Evolutionary conservation across 768 basidiomycete genomes (phyloP).

Genomic region (Leccinum incarnatum): DNA sequence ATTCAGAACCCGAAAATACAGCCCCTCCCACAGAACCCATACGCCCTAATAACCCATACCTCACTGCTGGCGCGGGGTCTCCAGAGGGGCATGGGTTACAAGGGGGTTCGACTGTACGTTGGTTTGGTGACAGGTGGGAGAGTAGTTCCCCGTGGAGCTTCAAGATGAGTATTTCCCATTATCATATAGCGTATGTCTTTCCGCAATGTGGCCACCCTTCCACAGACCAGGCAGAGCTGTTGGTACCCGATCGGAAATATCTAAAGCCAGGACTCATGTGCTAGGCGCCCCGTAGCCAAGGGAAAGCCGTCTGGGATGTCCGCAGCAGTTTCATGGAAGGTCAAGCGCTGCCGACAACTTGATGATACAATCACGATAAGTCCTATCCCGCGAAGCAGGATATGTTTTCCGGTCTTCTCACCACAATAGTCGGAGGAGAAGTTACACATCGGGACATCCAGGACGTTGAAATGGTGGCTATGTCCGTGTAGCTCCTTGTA

Average conservation of each 20-base stretch:
- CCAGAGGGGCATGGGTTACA: no score
- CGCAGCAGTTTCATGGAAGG: not conserved
- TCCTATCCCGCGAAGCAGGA: not conserved
- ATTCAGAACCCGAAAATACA: no score
- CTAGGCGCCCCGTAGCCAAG: not conserved
- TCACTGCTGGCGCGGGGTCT: no score
- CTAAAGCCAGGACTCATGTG: not conserved
- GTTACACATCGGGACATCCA: no score
- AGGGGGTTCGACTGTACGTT: not conserved
- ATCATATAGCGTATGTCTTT: not conserved
- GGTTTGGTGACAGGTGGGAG: not conserved
- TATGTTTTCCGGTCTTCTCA: not conserved
- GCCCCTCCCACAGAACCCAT: no score
- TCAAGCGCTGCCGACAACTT: not conserved
- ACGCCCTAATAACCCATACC: no score
- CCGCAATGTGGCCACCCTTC: slow-evolving; percentile 7
- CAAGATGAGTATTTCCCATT: not conserved
- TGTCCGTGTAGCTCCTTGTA: no score
- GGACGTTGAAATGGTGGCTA: not conserved
- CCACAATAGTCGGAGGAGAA: not conserved
- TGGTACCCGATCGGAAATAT: not conserved
- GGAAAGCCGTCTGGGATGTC: not conserved
- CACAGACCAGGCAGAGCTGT: slow-evolving; percentile 13
- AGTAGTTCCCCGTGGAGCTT: not conserved
- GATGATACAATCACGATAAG: not conserved